Evolutionary conservation across 805 yeast species (phyloP).

Genomic region (Saturnispora hagleri): DNA sequence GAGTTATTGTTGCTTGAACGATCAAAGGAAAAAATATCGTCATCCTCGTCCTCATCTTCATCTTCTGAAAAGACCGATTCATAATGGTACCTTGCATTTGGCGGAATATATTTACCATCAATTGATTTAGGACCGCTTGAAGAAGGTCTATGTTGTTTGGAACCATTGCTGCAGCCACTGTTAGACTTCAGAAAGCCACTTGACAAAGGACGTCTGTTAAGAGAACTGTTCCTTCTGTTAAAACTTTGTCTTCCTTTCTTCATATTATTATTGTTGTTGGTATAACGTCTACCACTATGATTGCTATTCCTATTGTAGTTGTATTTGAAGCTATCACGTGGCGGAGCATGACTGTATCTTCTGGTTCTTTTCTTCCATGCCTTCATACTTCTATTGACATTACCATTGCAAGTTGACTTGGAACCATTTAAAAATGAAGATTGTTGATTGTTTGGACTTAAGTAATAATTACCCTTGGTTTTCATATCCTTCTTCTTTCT

Average conservation of each 20-base stretch:
- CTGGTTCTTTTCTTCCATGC: conserved; percentile 25
- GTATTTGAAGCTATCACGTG: conserved; percentile 7
- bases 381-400: conserved; percentile 17
- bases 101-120: conserved; percentile 59
- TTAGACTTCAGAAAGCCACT: background rate
- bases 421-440: conserved; percentile 3
- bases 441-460: background rate
- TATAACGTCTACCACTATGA: conserved; percentile 10
- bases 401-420: conserved; percentile 7
- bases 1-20: conserved; percentile 12
- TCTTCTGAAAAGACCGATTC: conserved; percentile 10
- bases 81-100: conserved; percentile 47
- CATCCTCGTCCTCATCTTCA: conserved; percentile 13
- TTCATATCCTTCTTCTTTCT: conserved; percentile 15
- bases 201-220: background rate
- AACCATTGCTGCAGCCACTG: background rate
- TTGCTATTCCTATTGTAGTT: conserved; percentile 11
- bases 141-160: conserved; percentile 1
- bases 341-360: conserved; percentile 15
- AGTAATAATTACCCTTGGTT: conserved; percentile 10
- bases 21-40: conserved; percentile 33
- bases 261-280: conserved; percentile 1
- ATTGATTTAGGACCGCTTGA: conserved; percentile 7
- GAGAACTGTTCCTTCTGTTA: conserved; percentile 5
- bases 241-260: conserved; percentile 12